Evolutionary conservation across 1,284 basidiomycete species (phyloP).

Genomic region (Fomitopsis betulina): DNA sequence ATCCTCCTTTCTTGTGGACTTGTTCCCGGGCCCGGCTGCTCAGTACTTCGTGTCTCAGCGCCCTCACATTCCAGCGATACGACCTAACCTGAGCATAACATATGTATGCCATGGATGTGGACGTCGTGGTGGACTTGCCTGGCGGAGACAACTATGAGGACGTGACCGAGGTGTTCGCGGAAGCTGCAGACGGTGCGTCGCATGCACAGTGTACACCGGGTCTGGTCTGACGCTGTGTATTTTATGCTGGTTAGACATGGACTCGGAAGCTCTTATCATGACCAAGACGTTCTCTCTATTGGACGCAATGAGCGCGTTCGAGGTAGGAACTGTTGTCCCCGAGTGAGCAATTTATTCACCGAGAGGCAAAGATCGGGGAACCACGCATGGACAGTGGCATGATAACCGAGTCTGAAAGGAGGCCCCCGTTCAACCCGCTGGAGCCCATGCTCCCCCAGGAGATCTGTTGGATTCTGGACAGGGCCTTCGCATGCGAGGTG

Average conservation of each 20-base stretch:
- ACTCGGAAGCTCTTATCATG: conserved; percentile 60
- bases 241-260: conserved; percentile 48
- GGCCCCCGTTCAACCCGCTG: conserved; percentile 61
- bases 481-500: conserved; percentile 79
- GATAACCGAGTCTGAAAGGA: conserved; percentile 39
- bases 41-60: background rate
- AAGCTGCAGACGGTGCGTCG: conserved; percentile 52
- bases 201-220: background rate
- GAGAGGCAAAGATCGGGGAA: conserved; percentile 70
- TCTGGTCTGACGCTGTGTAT: background rate
- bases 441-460: conserved; percentile 66
- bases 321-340: conserved; percentile 43
- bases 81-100: background rate
- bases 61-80: background rate
- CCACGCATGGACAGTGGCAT: conserved; percentile 86
- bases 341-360: conserved; percentile 8
- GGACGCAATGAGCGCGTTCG: conserved; percentile 88
- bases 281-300: conserved; percentile 68
- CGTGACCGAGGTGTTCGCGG: conserved; percentile 51
- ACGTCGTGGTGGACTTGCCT: conserved; percentile 33
- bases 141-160: conserved; percentile 56
- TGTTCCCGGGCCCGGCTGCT: background rate
- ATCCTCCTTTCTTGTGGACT: background rate
- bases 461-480: conserved; percentile 85
- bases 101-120: conserved; percentile 13